phyloP scores from a whole-genome alignment of 2,329 filamentous ascomycete species.

The Trichoderma breve region DNA sequence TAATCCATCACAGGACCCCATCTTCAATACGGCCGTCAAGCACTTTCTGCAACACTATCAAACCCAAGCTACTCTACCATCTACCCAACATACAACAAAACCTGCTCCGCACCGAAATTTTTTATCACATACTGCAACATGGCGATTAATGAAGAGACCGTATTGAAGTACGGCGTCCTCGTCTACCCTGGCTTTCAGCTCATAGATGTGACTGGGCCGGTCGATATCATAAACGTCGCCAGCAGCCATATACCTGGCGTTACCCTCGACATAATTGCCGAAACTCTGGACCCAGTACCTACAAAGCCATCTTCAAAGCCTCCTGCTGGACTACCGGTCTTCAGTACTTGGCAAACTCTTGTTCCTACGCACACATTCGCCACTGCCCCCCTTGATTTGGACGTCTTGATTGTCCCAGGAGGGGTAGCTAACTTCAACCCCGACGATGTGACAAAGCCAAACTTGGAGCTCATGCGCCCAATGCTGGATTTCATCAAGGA shows the following conservation, averaged over 20 bases:
- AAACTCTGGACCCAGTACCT: not conserved
- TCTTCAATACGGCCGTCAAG: not conserved
- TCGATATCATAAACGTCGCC: not conserved
- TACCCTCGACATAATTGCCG: not conserved
- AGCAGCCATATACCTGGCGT: not conserved
- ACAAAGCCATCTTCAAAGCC: not conserved
- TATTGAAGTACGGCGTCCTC: not conserved
- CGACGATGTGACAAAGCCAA: not conserved
- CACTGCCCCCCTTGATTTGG: not conserved
- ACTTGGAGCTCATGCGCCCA: not conserved
- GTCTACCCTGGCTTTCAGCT: not conserved
- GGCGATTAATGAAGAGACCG: not conserved
- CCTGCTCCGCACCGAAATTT: not conserved
- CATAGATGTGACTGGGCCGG: not conserved
- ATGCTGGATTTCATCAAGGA: not conserved
- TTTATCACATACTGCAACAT: not conserved
- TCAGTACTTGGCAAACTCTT: not conserved
- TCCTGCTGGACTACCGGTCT: not conserved
- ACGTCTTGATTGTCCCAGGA: not conserved
- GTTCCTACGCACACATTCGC: not conserved
- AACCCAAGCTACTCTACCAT: not conserved
- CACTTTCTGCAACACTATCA: not conserved
- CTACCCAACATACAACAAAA: not conserved
- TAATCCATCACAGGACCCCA: not conserved
- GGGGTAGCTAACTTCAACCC: not conserved